Evolutionary conservation across 1,139 yeast genomes (phyloP), one percentile per base, ranked within the genome.

Genomic region (Pneumocystis carinii): DNA sequence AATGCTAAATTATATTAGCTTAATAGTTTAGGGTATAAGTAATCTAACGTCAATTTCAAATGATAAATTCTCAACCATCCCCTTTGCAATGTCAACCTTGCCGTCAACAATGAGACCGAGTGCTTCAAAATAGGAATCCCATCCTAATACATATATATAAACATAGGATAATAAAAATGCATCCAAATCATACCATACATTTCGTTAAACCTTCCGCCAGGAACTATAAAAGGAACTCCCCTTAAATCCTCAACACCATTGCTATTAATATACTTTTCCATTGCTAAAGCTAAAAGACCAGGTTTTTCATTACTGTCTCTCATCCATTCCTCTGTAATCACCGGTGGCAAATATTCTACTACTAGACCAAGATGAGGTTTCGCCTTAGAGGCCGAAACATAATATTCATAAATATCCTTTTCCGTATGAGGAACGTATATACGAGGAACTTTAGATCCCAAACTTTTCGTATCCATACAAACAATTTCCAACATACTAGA

Each of bases 161-260:
- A 24, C 10, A 10, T 14, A 12, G 12, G 29, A 12, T 29, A 39
- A 37, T 19, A 39, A 39, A 57, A 27, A 19, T 39, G 7, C 12
- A 12, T 5, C 14, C 29, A 37, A 14, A 57, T 32, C 59, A 27
- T 57, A 57, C 98, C 98, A 71, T 92, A 92, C 64, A 90, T 80
- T 74, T 92, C 98, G 74, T 94, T 94, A 74, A 92, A 92, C 67
- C 98, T 78, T 27, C 98, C 98, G 17, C 98, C 98, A 0, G 98
- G 98, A 12, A 92, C 98, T 29, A 89, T 87, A 72, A 90, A 92
- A 0, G 96, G 96, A 70, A 82, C 85, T 39, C 89, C 88, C 59
- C 81, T 76, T 62, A 87, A 73, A 27, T 80, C 78, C 1, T 78
- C 75, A n/a, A 73, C 71, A 1, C 85, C 83, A 67, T 83, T 79